A percentile compares a stretch with the other conserved stretches of the same genome.
Evolutionary conservation across 2,329 filamentous ascomycete genomes (phyloP).

Genomic region (Huntiella savannae): DNA sequence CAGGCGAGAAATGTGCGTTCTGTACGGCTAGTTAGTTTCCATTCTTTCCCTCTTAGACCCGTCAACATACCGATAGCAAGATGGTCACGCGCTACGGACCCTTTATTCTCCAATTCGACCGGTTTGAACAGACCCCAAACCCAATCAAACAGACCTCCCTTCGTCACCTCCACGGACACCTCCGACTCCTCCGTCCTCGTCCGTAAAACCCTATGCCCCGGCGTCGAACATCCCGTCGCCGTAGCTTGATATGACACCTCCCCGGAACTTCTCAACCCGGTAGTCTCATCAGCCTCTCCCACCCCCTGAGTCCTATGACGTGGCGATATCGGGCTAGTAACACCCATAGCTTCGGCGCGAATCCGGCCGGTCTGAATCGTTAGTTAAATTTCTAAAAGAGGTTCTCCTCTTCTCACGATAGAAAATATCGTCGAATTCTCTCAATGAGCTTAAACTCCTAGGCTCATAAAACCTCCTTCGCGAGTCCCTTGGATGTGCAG

Average conservation of each 20-base stretch:
- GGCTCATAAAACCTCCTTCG: too few relatives aligned
- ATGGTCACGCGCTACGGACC: conserved; percentile 66
- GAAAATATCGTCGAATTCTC: too few relatives aligned
- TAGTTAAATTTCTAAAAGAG: not conserved
- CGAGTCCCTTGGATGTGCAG: too few relatives aligned
- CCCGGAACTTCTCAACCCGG: too few relatives aligned
- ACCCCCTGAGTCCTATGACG: not conserved
- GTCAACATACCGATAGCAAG: conserved; percentile 45
- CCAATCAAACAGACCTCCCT: conserved; percentile 1
- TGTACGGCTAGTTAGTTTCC: conserved; percentile 17
- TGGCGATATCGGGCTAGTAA: not conserved
- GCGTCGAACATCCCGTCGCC: not conserved
- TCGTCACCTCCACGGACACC: not conserved
- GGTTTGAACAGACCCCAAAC: conserved; percentile 25
- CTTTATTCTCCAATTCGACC: conserved; percentile 70
- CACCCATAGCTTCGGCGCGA: conserved; percentile 5
- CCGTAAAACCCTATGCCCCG: not conserved
- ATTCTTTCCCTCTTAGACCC: not conserved
- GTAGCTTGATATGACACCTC: too few relatives aligned
- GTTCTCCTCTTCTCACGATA: too few relatives aligned
- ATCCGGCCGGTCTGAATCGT: conserved; percentile 2
- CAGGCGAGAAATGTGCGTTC: conserved; percentile 74
- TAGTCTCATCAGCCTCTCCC: too few relatives aligned
- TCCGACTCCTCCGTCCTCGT: not conserved
- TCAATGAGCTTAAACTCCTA: too few relatives aligned